Evolutionary conservation across 208 protist genomes (phyloP).

Genomic region (Tritrichomonas foetus): DNA sequence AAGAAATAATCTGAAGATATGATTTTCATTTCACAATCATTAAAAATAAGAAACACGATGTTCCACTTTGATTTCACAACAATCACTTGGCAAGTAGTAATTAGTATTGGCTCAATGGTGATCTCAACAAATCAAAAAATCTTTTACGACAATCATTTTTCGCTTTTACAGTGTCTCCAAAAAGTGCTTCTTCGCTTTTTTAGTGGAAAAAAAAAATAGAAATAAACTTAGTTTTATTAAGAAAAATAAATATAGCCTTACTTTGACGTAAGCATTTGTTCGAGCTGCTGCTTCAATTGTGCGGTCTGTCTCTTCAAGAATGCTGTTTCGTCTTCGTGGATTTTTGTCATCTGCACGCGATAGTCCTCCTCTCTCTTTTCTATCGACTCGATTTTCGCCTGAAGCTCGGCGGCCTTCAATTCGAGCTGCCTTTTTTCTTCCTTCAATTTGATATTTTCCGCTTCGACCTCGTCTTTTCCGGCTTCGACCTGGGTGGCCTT

Average conservation of each 20-base stretch:
- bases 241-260: neutral
- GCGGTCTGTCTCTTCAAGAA: conserved; percentile 5
- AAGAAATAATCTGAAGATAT: too few relatives aligned
- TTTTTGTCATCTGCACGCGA: neutral
- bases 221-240: too few relatives aligned
- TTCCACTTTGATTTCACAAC: too few relatives aligned
- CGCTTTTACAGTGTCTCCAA: too few relatives aligned
- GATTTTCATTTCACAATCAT: too few relatives aligned
- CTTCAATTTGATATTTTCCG: neutral
- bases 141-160: too few relatives aligned
- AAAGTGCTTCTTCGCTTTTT: too few relatives aligned
- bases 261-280: neutral
- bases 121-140: too few relatives aligned
- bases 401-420: neutral
- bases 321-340: neutral
- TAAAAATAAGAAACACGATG: too few relatives aligned
- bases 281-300: neutral
- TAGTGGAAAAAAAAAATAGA: too few relatives aligned
- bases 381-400: neutral
- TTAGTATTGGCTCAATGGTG: too few relatives aligned
- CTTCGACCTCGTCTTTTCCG: conserved; percentile 65
- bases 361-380: neutral
- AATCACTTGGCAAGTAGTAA: too few relatives aligned
- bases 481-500: conserved; percentile 93
- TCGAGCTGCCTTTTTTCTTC: neutral